Percentiles rank a stretch among this genome's conserved stretches.
Evolutionary conservation across 176 grass and related monocot species (phyloP).

Genomic region (Musa troglodytarum): DNA sequence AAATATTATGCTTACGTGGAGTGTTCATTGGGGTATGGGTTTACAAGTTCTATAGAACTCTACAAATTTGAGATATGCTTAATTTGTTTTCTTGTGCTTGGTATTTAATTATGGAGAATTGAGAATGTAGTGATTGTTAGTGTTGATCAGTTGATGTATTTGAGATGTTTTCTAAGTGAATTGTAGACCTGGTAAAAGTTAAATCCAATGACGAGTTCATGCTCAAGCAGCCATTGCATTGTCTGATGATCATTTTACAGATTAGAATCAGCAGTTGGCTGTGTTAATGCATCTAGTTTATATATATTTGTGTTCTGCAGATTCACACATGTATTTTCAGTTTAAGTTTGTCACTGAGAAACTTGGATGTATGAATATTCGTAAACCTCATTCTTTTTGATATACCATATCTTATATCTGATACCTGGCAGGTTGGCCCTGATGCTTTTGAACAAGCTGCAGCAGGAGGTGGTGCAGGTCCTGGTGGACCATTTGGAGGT

Average conservation of each 20-base stretch:
- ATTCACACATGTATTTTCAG: neutral
- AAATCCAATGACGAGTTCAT: no score
- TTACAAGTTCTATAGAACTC: no score
- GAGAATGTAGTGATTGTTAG: no score
- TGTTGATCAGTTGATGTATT: no score
- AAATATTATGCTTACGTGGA: neutral
- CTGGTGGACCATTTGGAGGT: constrained; percentile 40
- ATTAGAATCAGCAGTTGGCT: neutral
- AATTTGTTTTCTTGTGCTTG: no score
- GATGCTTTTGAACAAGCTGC: constrained; percentile 62
- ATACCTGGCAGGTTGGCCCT: constrained; percentile 49
- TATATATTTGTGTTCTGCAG: neutral
- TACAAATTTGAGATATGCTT: no score
- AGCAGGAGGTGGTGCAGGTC: constrained; percentile 42
- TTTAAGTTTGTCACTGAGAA: neutral
- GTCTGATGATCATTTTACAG: no score
- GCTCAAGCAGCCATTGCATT: no score
- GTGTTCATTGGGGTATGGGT: neutral
- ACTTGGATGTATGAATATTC: neutral
- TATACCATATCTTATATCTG: neutral
- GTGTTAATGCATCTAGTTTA: neutral
- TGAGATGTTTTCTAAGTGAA: no score
- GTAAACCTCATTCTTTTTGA: neutral
- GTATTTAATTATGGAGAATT: no score
- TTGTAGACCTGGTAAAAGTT: no score